Evolutionary conservation across 805 yeast genomes (phyloP), one percentile per base, ranked within the genome.

Genomic region (Candida takata): DNA sequence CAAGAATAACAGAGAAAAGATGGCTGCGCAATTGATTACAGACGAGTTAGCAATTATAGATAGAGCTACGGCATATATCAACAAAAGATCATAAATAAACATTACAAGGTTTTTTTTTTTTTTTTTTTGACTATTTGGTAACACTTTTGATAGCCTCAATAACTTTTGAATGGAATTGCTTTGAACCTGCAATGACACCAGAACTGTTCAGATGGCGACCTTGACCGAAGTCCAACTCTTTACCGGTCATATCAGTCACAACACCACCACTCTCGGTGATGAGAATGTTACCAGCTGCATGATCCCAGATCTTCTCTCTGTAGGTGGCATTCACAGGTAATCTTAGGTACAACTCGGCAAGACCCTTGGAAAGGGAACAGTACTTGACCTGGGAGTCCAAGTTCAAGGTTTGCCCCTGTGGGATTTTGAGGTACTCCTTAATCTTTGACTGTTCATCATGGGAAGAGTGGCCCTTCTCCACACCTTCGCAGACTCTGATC

Each of bases 291-390:
- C 98, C 99, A 2, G 97, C 94, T 14, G 97, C 97, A 58, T 92
- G 99, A 61, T 92, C 99, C 97, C 98, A 92, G 41, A 92, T 87
- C 61, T 92, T 92, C 57, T 92, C 99, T 49, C 84, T 72, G 57
- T 88, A 92, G 3, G 72, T 61, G 34, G 76, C 67, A 45, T 71
- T 77, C 31, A 79, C 75, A 11, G 99, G 99, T 40, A 94, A 63
- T 48, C 99, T 78, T 42, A 92, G 66, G 51, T 94, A 92, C 11
- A 92, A 72, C 50, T 92, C 97, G 4, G 96, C 97, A 37, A 82
- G 81, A 24, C 98, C 98, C 43, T 80, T 71, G 9, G 97, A 79
- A 31, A 92, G 69, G 12, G 88, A 76, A 64, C 97, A 90, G 64
- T 92, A 92, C 59, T 92, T 92, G 10, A 86, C 98, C 62, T 92